Evolutionary conservation across 164 flowering plant species (phyloP), one percentile per base, ranked within the genome.

Genomic region (Umbilicus rupestris): DNA sequence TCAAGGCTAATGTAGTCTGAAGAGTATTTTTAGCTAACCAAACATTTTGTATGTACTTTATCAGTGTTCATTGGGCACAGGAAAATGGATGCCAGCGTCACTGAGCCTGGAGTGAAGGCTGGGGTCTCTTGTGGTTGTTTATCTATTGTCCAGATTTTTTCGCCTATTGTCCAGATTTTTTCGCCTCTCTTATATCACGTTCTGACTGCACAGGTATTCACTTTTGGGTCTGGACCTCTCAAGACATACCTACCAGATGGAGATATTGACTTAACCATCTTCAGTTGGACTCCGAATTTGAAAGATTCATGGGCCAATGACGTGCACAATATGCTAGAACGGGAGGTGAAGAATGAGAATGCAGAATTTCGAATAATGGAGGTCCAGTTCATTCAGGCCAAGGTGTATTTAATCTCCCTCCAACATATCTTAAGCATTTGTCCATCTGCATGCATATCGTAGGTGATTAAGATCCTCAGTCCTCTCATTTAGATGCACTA

Each of bases 181-280:
- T 9, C 7, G 2, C 33, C 33, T 55, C 1, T 55, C 33, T 55
- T 12, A 55, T 55, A 12, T 55, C 29, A 0, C 19, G 60, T 55
- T 26, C 11, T 55, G 33, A 55, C 60, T 24, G 31, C 29, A 47
- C 66, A 74, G 77, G 77, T 74, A 26, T 74, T 71, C 55, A 49
- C 64, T 17, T 74, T 71, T 62, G 77, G 77, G 16, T 74, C 77
- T 16, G 74, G 71, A 42, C 77, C 77, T 6, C 74, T 71, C 46
- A 71, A 71, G 66, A 74, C 77, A 3, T 74, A 74, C 62, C 65
- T 74, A 17, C 77, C 74, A 39, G 77, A 74, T 65, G 77, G 77
- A 31, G 77, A 74, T 55, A 74, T 74, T 60, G 77, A 74, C 72
- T 65, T 74, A 31, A 71, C 77, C 33, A 57, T 70, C 39, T 71